These are phyloP conservation scores for Coemansia sp. DNA, from an alignment of 192 early-diverging fungal genomes.

Conservation along the genomic window DNA sequence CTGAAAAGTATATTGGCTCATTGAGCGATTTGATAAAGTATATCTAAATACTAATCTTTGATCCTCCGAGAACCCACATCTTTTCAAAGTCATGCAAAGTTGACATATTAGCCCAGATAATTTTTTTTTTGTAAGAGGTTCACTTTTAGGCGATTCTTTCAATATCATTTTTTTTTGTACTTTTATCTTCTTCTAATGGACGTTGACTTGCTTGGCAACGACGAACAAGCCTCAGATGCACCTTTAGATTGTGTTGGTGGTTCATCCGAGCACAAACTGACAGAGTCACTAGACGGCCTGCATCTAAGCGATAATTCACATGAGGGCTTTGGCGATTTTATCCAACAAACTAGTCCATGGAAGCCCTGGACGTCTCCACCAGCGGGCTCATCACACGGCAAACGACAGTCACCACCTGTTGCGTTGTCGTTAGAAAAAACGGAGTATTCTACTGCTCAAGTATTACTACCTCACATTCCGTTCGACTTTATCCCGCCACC, in stretches of 20 bases:
- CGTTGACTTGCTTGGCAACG: constrained; percentile 1
- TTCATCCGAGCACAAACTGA: not conserved
- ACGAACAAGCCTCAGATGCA: not conserved
- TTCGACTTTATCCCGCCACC: constrained; percentile 1
- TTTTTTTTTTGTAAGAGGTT: too few relatives aligned
- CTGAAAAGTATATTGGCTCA: constrained; percentile 24
- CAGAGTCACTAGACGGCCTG: not conserved
- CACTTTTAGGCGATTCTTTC: not conserved
- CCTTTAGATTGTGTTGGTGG: not conserved
- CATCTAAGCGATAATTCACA: not conserved
- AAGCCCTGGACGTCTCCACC: not conserved
- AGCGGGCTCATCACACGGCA: not conserved
- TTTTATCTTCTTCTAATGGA: not conserved
- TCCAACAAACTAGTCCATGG: constrained; percentile 6
- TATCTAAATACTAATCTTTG: constrained; percentile 11
- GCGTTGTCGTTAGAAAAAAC: not conserved
- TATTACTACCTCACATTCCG: constrained; percentile 1
- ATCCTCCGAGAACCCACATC: not conserved
- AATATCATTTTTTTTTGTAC: not conserved
- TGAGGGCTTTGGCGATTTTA: constrained; percentile 41
- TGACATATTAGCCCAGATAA: too few relatives aligned
- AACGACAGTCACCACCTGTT: not conserved
- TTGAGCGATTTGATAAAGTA: constrained; percentile 15
- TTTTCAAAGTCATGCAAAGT: not conserved
- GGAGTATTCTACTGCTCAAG: not conserved